phyloP scores from a whole-genome alignment of 768 basidiomycete genomes.

The Boletus coccyginus region DNA sequence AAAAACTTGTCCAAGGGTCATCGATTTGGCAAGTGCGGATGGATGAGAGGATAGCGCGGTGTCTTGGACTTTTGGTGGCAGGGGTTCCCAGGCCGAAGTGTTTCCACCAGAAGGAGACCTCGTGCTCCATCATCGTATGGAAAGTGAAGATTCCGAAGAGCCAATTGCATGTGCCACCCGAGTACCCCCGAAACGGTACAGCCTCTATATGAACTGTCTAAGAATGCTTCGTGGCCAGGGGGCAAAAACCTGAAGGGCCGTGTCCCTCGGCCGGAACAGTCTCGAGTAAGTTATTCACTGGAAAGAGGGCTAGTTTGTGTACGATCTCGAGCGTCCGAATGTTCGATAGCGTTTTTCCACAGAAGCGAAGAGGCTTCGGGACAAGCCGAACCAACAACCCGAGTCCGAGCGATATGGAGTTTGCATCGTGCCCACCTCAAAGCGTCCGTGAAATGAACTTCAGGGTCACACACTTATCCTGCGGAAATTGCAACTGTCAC shows the following conservation, averaged over 20 bases:
- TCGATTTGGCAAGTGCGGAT: conserved; percentile 12
- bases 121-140: conserved; percentile 10
- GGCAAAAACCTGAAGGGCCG: background rate
- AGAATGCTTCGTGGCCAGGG: background rate
- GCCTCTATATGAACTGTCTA: background rate
- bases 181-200: conserved; percentile 9
- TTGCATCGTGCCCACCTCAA: conserved; percentile 1
- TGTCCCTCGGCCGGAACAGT: background rate
- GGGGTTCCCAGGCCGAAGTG: conserved; percentile 11
- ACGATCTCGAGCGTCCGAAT: background rate
- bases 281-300: background rate
- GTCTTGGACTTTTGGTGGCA: conserved; percentile 13
- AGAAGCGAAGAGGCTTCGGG: background rate
- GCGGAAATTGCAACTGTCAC: background rate
- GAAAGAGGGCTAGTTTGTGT: background rate
- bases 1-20: background rate
- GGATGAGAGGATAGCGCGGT: conserved; percentile 3
- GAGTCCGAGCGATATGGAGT: conserved; percentile 12
- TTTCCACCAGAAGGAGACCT: conserved; percentile 17
- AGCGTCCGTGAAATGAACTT: conserved; percentile 12
- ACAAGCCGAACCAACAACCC: conserved; percentile 5
- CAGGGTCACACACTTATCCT: background rate
- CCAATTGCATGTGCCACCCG: conserved; percentile 2
- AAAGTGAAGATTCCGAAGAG: conserved; percentile 13
- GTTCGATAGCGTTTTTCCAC: background rate